Conservation (phyloP, 768 basidiomycete species). For the Cantharellus anzutake region DNA sequence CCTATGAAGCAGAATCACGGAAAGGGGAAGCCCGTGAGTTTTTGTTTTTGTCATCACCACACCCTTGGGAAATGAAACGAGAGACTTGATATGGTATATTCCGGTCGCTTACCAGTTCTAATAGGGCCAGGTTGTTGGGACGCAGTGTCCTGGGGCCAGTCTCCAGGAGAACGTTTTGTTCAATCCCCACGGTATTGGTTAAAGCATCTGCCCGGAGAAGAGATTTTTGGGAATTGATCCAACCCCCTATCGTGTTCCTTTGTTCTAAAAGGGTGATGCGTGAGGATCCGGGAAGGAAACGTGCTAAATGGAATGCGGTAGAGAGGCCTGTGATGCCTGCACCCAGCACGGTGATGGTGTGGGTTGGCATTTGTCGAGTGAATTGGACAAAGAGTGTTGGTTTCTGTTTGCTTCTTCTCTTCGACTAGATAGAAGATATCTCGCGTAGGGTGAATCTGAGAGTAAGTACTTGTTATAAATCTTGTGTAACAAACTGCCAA, state of each 20-base stretch:
- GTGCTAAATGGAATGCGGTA: slow-evolving; percentile 57
- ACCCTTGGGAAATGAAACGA: no score
- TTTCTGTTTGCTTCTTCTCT: no score
- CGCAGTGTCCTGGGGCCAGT: slow-evolving; percentile 74
- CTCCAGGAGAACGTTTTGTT: slow-evolving; percentile 41
- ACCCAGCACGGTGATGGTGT: slow-evolving; percentile 43
- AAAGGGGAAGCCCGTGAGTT: neutral
- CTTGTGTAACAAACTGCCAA: no score
- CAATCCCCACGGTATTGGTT: neutral
- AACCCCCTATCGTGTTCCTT: slow-evolving; percentile 55
- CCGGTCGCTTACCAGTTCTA: slow-evolving; percentile 47
- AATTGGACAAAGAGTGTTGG: neutral
- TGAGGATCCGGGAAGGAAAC: slow-evolving; percentile 33
- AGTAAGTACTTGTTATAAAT: no score
- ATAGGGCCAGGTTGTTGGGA: slow-evolving; percentile 48
- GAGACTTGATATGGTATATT: neutral
- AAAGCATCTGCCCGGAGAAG: slow-evolving; percentile 8
- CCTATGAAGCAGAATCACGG: slow-evolving; percentile 25
- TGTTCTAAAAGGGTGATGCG: slow-evolving; percentile 55
- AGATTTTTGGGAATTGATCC: slow-evolving; percentile 27
- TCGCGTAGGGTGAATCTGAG: no score
- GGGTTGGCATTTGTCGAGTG: slow-evolving; percentile 1
- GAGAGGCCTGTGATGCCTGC: slow-evolving; percentile 71
- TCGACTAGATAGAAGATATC: no score
- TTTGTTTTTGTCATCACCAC: neutral